Conservation (phyloP, 2,329 filamentous ascomycete genomes). For the Xylariaceae sp. region DNA sequence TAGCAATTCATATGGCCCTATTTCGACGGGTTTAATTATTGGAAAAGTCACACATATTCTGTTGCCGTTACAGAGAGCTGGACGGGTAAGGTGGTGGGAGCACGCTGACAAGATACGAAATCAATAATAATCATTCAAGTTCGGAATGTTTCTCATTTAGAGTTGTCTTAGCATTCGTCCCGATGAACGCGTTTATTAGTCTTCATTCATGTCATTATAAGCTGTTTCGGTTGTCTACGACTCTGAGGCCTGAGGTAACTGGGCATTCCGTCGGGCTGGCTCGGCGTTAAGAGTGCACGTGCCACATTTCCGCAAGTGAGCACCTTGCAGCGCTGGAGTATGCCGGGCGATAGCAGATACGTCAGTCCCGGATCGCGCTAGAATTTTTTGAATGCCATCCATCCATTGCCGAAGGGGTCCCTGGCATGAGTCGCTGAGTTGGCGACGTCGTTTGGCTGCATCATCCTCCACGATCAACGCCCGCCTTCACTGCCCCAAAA, state of each 20-base stretch:
- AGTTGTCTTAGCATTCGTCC: not conserved
- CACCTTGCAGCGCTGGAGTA: not conserved
- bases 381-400: constrained; percentile 19
- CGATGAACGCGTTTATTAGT: no score
- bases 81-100: constrained; percentile 58
- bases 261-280: not conserved
- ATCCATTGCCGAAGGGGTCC: constrained; percentile 13
- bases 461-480: not conserved
- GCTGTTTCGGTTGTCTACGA: no score
- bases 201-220: no score
- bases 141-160: not conserved
- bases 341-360: constrained; percentile 11
- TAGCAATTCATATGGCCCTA: constrained; percentile 87
- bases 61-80: constrained; percentile 62
- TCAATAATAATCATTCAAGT: constrained; percentile 8
- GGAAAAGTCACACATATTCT: constrained; percentile 73
- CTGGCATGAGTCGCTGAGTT: constrained; percentile 12
- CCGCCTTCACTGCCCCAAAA: constrained; percentile 3
- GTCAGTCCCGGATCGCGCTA: constrained; percentile 16
- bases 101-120: constrained; percentile 33
- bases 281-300: constrained; percentile 14
- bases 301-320: constrained; percentile 2
- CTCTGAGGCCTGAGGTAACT: no score
- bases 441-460: constrained; percentile 1
- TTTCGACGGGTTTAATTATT: constrained; percentile 70